Percentiles rank a stretch among this genome's conserved stretches.
phyloP scores from a whole-genome alignment of 345 rosid species.

The Populus ilicifolia region DNA sequence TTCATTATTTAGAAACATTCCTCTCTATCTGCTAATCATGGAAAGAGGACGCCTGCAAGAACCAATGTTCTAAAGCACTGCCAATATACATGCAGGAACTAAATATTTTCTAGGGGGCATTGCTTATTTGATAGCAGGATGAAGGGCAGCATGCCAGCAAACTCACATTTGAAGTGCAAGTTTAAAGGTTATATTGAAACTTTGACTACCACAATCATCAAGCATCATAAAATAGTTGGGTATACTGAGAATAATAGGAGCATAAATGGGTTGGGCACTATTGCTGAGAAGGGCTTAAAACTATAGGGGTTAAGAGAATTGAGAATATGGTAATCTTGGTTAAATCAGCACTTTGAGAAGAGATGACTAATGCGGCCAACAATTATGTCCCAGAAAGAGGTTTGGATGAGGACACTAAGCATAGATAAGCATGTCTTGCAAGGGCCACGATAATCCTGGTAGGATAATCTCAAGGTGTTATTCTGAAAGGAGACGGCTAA shows the following conservation, averaged over 20 bases:
- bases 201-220: not conserved
- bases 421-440: too few relatives aligned
- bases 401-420: not conserved
- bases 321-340: not conserved
- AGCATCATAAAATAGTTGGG: not conserved
- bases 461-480: too few relatives aligned
- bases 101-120: not conserved
- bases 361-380: not conserved
- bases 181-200: not conserved
- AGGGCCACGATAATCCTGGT: too few relatives aligned
- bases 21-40: too few relatives aligned
- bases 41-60: too few relatives aligned
- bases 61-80: not conserved
- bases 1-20: not conserved
- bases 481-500: not conserved
- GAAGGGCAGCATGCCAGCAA: not conserved
- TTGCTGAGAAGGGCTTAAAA: not conserved
- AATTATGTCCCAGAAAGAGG: not conserved
- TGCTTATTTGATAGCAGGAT: constrained; percentile 1
- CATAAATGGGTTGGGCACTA: not conserved
- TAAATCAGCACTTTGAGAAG: not conserved
- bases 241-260: not conserved
- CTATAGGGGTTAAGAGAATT: not conserved
- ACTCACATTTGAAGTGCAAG: not conserved
- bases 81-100: not conserved